Conservation (phyloP, 306 rosid species). For the Pachyrhizus erosus region DNA sequence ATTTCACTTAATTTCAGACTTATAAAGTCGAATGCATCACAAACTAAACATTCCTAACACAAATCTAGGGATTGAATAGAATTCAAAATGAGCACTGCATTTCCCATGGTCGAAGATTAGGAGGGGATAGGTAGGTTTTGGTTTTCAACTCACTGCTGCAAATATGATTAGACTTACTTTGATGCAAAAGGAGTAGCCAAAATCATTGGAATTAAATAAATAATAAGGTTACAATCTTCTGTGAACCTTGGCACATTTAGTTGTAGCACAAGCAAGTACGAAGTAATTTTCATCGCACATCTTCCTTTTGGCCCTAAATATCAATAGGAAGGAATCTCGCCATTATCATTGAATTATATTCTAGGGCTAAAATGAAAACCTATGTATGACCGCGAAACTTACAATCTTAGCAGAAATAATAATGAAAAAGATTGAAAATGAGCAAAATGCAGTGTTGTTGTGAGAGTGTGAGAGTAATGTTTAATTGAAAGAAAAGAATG, state of each 20-base stretch:
- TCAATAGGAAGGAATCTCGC: background rate
- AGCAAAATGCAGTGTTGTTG: background rate
- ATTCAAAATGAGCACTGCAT: background rate
- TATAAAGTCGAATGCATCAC: background rate
- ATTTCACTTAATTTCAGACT: background rate
- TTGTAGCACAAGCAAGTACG: background rate
- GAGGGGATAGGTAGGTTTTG: background rate
- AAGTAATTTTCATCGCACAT: background rate
- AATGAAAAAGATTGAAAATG: background rate
- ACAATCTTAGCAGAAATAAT: background rate
- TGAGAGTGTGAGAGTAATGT: background rate
- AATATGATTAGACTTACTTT: background rate
- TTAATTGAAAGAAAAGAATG: background rate
- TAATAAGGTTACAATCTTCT: background rate
- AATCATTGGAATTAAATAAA: background rate
- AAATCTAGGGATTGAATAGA: background rate
- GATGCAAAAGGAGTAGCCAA: background rate
- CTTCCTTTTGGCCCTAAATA: background rate
- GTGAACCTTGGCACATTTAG: background rate
- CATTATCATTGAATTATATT: background rate
- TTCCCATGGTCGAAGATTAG: background rate
- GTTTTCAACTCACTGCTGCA: background rate
- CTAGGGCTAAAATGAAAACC: constrained; percentile 8
- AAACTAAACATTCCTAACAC: background rate
- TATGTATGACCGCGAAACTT: background rate